Conservation (phyloP, 2,329 filamentous ascomycete genomes). For the Cordyceps tenuipes region DNA sequence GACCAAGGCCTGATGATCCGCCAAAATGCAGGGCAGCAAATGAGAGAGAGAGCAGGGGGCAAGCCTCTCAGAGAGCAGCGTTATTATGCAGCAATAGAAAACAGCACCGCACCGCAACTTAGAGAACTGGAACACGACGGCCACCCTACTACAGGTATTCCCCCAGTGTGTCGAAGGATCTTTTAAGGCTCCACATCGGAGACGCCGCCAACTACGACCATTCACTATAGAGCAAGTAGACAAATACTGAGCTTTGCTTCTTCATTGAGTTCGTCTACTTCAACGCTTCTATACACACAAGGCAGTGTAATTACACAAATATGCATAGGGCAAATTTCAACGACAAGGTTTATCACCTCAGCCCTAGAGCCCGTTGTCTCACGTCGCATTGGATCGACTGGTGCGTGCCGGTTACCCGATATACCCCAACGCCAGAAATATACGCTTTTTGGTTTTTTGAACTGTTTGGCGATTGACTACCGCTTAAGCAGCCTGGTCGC, state of each 20-base stretch:
- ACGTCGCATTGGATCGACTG: conserved; percentile 27
- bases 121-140: background rate
- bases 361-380: conserved; percentile 20
- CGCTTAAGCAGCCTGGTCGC: conserved; percentile 58
- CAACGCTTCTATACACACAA: background rate
- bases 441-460: conserved; percentile 7
- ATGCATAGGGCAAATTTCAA: background rate
- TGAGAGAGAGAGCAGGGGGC: background rate
- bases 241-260: conserved; percentile 15
- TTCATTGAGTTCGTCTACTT: conserved; percentile 15
- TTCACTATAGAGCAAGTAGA: background rate
- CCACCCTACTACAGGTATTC: background rate
- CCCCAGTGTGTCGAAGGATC: background rate
- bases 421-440: conserved; percentile 35
- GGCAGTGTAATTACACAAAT: background rate
- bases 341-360: conserved; percentile 3
- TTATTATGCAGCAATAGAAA: too few species aligned
- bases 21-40: background rate
- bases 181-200: too few species aligned
- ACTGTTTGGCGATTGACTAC: conserved; percentile 3
- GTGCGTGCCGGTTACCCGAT: conserved; percentile 30
- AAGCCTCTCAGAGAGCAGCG: background rate
- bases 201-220: background rate
- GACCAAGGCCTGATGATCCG: background rate
- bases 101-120: background rate